phyloP scores from a whole-genome alignment of 768 basidiomycete species.

The Pleurotus eryngii region DNA sequence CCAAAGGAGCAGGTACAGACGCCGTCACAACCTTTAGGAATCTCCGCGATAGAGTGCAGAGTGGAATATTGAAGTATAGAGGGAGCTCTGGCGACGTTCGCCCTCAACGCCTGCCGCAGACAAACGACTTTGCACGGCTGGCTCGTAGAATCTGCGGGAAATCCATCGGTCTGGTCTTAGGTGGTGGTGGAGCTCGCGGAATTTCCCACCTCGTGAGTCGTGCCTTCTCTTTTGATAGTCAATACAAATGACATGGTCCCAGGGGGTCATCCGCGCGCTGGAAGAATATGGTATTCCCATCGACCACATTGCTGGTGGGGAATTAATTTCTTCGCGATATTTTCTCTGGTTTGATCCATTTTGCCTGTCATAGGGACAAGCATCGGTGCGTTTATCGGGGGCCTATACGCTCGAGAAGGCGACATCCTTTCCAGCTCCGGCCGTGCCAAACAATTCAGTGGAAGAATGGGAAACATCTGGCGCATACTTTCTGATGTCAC shows the following conservation, averaged over 20 bases:
- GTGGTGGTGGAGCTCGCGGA: slow-evolving; percentile 94
- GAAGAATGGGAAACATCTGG: slow-evolving; percentile 93
- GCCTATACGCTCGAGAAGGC: slow-evolving; percentile 91
- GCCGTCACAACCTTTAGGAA: slow-evolving; percentile 88
- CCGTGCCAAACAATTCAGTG: slow-evolving; percentile 87
- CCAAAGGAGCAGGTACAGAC: slow-evolving; percentile 68
- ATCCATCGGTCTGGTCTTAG: slow-evolving; percentile 90
- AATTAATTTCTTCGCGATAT: not conserved
- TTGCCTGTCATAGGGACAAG: slow-evolving; percentile 57
- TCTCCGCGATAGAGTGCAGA: slow-evolving; percentile 90
- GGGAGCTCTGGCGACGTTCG: slow-evolving; percentile 56
- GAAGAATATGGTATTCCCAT: slow-evolving; percentile 92
- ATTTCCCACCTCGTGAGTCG: slow-evolving; percentile 38
- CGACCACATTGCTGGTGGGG: slow-evolving; percentile 81
- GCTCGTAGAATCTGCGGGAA: slow-evolving; percentile 90
- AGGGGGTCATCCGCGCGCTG: slow-evolving; percentile 92
- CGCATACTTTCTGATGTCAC: slow-evolving; percentile 91
- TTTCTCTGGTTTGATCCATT: not conserved
- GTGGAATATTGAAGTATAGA: slow-evolving; percentile 83
- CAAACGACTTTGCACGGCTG: slow-evolving; percentile 88
- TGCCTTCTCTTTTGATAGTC: not conserved
- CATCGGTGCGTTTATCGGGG: slow-evolving; percentile 91
- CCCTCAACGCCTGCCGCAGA: slow-evolving; percentile 76
- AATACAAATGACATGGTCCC: slow-evolving; percentile 9
- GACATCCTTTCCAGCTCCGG: slow-evolving; percentile 84